Evolutionary conservation across 495 filamentous ascomycete species (phyloP), one percentile per base, ranked within the genome.

Genomic region (Aspergillus funiculosus): DNA sequence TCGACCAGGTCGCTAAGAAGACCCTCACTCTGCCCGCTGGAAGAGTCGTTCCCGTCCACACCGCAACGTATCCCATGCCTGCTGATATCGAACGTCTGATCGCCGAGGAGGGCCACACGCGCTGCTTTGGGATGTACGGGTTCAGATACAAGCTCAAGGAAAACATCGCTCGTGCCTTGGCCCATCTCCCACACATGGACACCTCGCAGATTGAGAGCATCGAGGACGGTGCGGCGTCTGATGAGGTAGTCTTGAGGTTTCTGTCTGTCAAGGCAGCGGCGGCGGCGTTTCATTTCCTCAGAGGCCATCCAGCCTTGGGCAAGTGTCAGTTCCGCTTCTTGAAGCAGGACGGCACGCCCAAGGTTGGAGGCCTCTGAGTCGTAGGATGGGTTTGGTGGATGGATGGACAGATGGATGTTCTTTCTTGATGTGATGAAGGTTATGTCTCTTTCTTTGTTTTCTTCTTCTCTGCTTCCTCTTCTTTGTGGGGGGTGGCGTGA

Each of bases 31-130:
- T 54, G 0, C 38, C 54, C 11, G 21, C 25, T 13, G 58, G 47
- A 18, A 48, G 44, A 17, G 60, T 62, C 1, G 40, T 52, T 5
- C 57, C 52, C 15, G 56, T 67, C 3, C 47, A 53, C 24, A 69
- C 66, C 3, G 59, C 66, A 4, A 69, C 64, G 0, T 69, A 64
- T 22, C 60, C 57, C 1, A 53, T 66, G 10, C 28, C 46, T 0
- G 24, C 35, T 6, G 46, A 53, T 1, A 53, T 62, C 39, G 42
- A 51, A 35, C 28, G 41, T 4, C 24, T 55, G 21, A 52, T 69
- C 21, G 13, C 13, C 1, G 15, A 55, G 1, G 11, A 53, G n/a
- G 64, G 59, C 1, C 52, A 57, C 24, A 69, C 60, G 6, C 64
- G 66, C 1, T 62, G 52, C 27, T 19, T 69, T 13, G 42, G 39